Base-by-base conservation (phyloP, 108 stramenopile genomes). In the Discostella stelligeroides region DNA sequence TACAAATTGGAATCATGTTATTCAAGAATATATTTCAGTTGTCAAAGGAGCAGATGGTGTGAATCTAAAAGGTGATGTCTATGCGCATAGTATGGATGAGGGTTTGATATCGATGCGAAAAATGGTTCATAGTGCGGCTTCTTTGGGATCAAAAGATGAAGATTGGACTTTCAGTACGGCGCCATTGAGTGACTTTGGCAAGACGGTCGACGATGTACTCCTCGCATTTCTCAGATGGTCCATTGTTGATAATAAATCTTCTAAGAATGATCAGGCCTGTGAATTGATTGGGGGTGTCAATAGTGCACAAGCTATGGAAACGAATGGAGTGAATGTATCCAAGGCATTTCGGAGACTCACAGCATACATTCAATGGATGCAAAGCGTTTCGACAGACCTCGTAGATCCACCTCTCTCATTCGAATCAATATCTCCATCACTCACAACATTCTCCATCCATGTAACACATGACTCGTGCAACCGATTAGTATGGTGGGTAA, bases 281-380 rank as follows among this genome's bases (percentile, higher is more conserved):
- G 13, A 54, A 23, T 66, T 79, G 24, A 57, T 72, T 14, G 78
- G 78, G 45, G 78, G 70, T 41, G 66, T 67, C 34, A 79, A 79
- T 60, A 45, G 40, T 24, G n/a, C 48, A 53, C 59, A 20, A 63
- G 15, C 53, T 46, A 17, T 60, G 24, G 30, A 70, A 56, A 43
- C 47, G 38, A 25, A 51, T 39, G 49, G 62, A 46, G 57, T 83
- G 4, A 89, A 89, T 70, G 86, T 86, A 2, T 87, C 86, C 51
- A 86, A 86, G 66, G 88, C 88, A 8, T 80, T 83, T 60, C 84
- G 85, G 46, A 64, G 88, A 40, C 68, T 89, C n/a, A 77, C 82
- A 58, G 50, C 80, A 0, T 89, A 89, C 60, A 70, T 72, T 24
- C 73, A 79, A 14, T 87, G 86, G 86, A 89, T 89, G 85, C 64